phyloP scores from a whole-genome alignment of 176 grass and related monocot species.

The Panicum miliaceum region DNA sequence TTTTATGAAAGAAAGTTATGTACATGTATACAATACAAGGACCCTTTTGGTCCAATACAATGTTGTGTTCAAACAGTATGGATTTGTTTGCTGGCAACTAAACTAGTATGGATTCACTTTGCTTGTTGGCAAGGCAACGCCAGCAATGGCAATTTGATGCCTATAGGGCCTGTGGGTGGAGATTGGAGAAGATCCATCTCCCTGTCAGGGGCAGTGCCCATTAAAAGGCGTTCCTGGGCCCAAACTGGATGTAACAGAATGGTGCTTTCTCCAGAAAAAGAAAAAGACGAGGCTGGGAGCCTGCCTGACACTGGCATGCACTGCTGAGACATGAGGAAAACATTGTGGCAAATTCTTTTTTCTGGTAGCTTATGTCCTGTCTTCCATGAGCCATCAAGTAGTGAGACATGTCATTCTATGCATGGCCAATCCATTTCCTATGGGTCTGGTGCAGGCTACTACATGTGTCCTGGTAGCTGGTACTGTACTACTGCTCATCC shows the following conservation, averaged over 20 bases:
- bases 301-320: background rate
- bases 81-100: conserved; percentile 13
- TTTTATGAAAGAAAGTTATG: too few relatives aligned
- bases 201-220: background rate
- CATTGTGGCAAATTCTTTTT: background rate
- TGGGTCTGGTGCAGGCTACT: background rate
- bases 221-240: background rate
- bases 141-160: conserved; percentile 19
- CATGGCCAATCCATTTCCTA: background rate
- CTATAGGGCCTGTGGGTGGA: background rate
- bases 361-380: background rate
- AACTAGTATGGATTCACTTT: background rate
- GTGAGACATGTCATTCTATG: conserved; percentile 8
- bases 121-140: background rate
- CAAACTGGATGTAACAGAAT: conserved; percentile 12
- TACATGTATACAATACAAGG: background rate
- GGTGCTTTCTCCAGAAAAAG: conserved; percentile 24
- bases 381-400: conserved; percentile 25
- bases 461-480: background rate
- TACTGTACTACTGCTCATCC: background rate
- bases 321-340: conserved; percentile 7
- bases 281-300: background rate
- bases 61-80: background rate
- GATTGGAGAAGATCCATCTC: background rate
- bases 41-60: background rate